A percentile compares a stretch with the other conserved stretches of the same genome.
Evolutionary conservation across 345 rosid genomes (phyloP).

Genomic region (Clausena lansium): DNA sequence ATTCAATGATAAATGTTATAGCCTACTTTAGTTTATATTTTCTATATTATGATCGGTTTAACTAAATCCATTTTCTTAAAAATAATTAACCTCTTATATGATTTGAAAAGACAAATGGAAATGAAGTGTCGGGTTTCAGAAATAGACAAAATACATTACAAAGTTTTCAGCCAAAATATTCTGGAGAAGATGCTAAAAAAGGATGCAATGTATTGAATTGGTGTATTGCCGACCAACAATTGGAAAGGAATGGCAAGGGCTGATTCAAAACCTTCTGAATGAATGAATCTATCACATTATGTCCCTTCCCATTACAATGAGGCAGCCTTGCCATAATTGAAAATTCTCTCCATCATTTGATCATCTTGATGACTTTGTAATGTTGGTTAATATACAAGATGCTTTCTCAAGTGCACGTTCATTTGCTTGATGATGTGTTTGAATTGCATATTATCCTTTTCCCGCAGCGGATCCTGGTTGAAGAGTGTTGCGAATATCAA

Average conservation of each 20-base stretch:
- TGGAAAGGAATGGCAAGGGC: constrained; percentile 19
- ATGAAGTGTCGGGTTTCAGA: too few relatives aligned
- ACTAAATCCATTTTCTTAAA: too few relatives aligned
- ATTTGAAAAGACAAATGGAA: too few relatives aligned
- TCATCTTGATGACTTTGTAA: not conserved
- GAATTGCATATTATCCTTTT: too few relatives aligned
- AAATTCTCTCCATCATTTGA: not conserved
- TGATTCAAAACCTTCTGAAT: not conserved
- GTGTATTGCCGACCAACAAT: not conserved
- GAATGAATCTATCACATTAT: too few relatives aligned
- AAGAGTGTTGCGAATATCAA: too few relatives aligned
- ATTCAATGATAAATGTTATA: too few relatives aligned
- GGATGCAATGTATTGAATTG: not conserved
- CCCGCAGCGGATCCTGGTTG: too few relatives aligned
- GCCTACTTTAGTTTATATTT: too few relatives aligned
- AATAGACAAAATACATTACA: too few relatives aligned
- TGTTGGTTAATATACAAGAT: constrained; percentile 2
- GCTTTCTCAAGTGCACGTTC: not conserved
- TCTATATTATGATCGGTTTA: too few relatives aligned
- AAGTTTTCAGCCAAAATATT: not conserved
- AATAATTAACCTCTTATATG: too few relatives aligned
- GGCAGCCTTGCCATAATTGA: not conserved
- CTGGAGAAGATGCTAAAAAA: not conserved
- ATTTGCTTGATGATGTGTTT: not conserved
- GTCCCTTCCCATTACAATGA: not conserved